Evolutionary conservation across 148 eudicot genomes (phyloP), one percentile per base, ranked within the genome.

Genomic region (Amaranthus cruentus): DNA sequence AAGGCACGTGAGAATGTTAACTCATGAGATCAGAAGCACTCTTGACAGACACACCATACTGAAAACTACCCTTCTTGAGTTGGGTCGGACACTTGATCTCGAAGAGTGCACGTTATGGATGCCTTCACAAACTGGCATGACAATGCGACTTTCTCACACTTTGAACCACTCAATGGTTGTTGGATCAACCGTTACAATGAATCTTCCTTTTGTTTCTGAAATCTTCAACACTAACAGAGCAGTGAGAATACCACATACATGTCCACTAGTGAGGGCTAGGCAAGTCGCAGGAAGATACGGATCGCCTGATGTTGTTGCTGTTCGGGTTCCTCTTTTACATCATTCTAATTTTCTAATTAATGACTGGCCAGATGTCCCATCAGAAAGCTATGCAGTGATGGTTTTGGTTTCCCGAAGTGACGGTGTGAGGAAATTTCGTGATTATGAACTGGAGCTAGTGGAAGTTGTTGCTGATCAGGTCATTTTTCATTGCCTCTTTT

Each of bases 401-500:
- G 97, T 92, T 79, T 54, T 92, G 77, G 83, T 92, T 75, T 89
- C 91, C 50, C 90, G 90, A 59, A 60, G 87, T 73, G 88, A 87
- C 55, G 87, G 91, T 48, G 72, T 85, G 38, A 85, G 97, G 77
- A 87, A 92, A 74, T 92, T 92, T 84, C 91, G 85, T 7, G 92
- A 87, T 44, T 89, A 92, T 78, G 97, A 92, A 76, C 76, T 92
- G 80, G 97, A 92, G 76, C 97, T 92, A 21, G 95, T 92, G 55
- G 95, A 92, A 81, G 97, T 92, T 71, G 97, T 92, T 73, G 97
- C 90, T 10, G 97, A 92, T 56, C 95, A 92, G 97, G 97, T 92
- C 70, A 21, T n/a, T 48, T 44, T 66, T 69, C 63, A 50, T 60
- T 74, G 49, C 60, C 44, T 75, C 65, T 59, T 65, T 58, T 53